phyloP scores from a whole-genome alignment of 768 basidiomycete genomes.

The Pleurotus eryngii region DNA sequence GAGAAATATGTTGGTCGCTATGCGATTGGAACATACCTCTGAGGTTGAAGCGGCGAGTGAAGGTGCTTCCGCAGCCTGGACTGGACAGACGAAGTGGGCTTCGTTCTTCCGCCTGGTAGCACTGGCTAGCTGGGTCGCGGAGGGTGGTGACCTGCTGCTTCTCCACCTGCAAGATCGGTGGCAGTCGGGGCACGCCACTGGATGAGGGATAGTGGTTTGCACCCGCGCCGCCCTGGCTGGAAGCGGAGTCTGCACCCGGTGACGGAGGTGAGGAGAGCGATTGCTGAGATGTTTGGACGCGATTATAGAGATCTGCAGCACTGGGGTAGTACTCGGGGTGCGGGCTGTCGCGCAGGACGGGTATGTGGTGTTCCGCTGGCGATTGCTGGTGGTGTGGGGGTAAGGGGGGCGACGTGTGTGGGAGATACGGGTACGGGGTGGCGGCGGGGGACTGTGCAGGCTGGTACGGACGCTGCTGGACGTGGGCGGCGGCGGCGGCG shows the following conservation, averaged over 20 bases:
- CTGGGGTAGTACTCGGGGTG: constrained; percentile 49
- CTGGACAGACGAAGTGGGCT: constrained; percentile 90
- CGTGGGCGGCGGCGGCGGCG: constrained; percentile 22
- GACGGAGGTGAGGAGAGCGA: constrained; percentile 25
- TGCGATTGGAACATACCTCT: constrained; percentile 47
- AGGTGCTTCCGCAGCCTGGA: constrained; percentile 95
- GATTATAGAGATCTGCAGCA: constrained; percentile 54
- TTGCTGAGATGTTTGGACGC: constrained; percentile 32
- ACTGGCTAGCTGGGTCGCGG: constrained; percentile 89
- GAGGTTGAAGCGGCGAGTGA: constrained; percentile 88
- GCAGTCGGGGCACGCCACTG: constrained; percentile 53
- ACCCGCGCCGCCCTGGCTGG: constrained; percentile 32
- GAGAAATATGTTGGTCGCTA: too few relatives aligned
- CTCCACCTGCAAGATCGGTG: constrained; percentile 87
- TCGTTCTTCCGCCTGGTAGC: constrained; percentile 87
- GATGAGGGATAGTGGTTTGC: constrained; percentile 55
- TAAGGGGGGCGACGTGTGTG: constrained; percentile 37
- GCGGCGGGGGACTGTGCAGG: constrained; percentile 30
- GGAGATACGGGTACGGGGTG: constrained; percentile 34
- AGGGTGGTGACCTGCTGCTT: constrained; percentile 92
- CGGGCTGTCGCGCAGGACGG: constrained; percentile 22
- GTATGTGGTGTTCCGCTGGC: neutral
- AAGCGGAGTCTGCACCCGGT: constrained; percentile 27
- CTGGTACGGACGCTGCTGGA: constrained; percentile 25
- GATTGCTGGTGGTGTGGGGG: constrained; percentile 33